Base-by-base conservation (phyloP, 495 filamentous ascomycete genomes). In the Neurospora sp. region DNA sequence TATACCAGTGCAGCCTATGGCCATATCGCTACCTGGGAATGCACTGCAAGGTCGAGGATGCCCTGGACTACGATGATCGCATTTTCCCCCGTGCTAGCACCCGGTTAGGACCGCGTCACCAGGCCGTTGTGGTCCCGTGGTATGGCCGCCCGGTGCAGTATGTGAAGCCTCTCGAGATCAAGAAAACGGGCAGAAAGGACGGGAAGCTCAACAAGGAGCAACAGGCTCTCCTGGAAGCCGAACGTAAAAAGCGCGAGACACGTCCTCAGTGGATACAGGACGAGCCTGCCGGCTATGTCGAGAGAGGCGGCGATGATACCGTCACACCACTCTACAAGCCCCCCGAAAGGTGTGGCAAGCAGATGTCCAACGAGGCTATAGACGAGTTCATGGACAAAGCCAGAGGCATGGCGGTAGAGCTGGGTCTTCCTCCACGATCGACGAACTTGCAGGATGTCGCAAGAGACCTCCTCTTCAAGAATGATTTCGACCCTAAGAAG, bases 11-110 rank as follows among this genome's bases (percentile, higher is more conserved):
- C 44, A 93, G 91, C 76, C 87, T 97, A 82, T 99, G 96, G 96
- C 96, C 94, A 20, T 98, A 96, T 81, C 89, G 96, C 71, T 99
- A 99, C 78, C 83, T 98, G 17, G 96, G 96, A 3, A 94, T 97
- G 72, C 96, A 99, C 82, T 98, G 96, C 81, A 90, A 93, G 72
- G 92, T 96, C 12, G 96, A 99, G 82, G 96, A 99, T 85, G 96
- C 93, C 4, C 83, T 99, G 17, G 96, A 99, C 78, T 96, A 97
- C 78, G 96, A 99, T 76, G 96, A 99, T 81, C 92, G 96, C 69
- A 98, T 98, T 73, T 98, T 98, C 76, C 96, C 96, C 22, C 91
- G 96, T 71, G 96, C 96, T 31, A 96, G 93, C 77, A 98, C 96
- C 71, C 91, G 96, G 10, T 82, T 98, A 39, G 96, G 96, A 12